Base-by-base conservation (phyloP, 345 rosid genomes). In the Stellera chamaejasme region DNA sequence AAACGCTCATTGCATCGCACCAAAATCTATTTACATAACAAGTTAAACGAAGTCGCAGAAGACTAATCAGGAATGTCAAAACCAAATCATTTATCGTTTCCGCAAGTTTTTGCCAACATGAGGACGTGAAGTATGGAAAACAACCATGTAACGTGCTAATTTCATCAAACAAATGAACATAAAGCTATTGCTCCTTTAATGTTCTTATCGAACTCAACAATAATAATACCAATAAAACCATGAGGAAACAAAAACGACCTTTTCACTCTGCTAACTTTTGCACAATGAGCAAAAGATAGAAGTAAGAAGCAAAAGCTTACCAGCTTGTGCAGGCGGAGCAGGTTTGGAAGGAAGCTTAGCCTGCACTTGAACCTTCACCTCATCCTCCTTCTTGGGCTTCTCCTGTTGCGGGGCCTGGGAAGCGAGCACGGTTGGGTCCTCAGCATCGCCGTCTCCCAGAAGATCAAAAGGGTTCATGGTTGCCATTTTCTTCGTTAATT, bases 381-480 rank as follows among this genome's bases (percentile, higher is more conserved):
- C 55, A 47, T 78, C 53, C 9, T 32, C 39, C 61, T 81, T 83
- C 82, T 85, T 83, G 10, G 81, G 71, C 76, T 88, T 88, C 52
- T 84, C 90, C 51, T 59, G 65, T 67, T 48, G 52, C 55, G 69
- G 72, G 55, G 78, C 69, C 6, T 80, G 82, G 2, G 76, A 72
- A 14, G 77, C 56, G 57, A 89, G 82, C 63, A 67, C 80, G 66
- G 66, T 74, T 0, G 90, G 95, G 75, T 94, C 99, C 60, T 93
- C 99, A 39, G 67, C 70, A 66, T 94, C 99, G 36, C 77, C 83
- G 54, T 74, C 84, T 12, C 77, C 96, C 66, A 94, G 78, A 66
- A 94, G 79, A 79, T 80, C 88, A 58, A 94, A 94, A 50, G 95
- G 94, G 75, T 94, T 94, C 82, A 50, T 11, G 68, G 95, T 82